Evolutionary conservation across 1,139 yeast genomes (phyloP).

Genomic region (Nakaseomyces bracarensis): DNA sequence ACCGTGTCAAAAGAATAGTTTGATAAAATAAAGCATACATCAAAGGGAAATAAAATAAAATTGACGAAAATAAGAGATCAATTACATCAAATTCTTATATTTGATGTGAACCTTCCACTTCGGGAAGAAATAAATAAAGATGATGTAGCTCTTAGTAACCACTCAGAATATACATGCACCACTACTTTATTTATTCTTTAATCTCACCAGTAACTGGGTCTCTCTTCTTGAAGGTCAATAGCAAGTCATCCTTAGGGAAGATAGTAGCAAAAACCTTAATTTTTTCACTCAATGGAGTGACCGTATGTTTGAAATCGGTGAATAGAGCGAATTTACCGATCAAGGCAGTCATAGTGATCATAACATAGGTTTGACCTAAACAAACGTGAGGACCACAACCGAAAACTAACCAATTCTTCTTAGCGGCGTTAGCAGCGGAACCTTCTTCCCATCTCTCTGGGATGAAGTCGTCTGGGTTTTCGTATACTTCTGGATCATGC

Average conservation of each 20-base stretch:
- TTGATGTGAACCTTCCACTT: not conserved
- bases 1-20: not conserved
- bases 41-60: not conserved
- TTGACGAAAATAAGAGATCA: not conserved
- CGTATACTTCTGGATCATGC: slow-evolving; percentile 95
- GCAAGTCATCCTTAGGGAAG: slow-evolving; percentile 93
- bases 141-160: too few relatives aligned
- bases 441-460: slow-evolving; percentile 93
- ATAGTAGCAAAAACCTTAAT: slow-evolving; percentile 95
- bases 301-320: slow-evolving; percentile 72
- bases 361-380: slow-evolving; percentile 86
- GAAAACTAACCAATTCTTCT: slow-evolving; percentile 90
- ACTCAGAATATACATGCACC: not conserved
- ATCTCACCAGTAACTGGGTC: slow-evolving; percentile 38
- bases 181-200: slow-evolving; percentile 12
- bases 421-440: slow-evolving; percentile 49
- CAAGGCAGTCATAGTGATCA: slow-evolving; percentile 80
- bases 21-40: not conserved
- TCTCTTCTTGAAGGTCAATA: slow-evolving; percentile 62
- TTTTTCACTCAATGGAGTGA: slow-evolving; percentile 78
- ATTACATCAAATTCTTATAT: too few relatives aligned
- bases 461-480: slow-evolving; percentile 82
- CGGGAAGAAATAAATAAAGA: not conserved
- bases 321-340: slow-evolving; percentile 81
- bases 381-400: slow-evolving; percentile 97